Conservation (phyloP, 1,284 basidiomycete species). For the Schizophyllum amplum region DNA sequence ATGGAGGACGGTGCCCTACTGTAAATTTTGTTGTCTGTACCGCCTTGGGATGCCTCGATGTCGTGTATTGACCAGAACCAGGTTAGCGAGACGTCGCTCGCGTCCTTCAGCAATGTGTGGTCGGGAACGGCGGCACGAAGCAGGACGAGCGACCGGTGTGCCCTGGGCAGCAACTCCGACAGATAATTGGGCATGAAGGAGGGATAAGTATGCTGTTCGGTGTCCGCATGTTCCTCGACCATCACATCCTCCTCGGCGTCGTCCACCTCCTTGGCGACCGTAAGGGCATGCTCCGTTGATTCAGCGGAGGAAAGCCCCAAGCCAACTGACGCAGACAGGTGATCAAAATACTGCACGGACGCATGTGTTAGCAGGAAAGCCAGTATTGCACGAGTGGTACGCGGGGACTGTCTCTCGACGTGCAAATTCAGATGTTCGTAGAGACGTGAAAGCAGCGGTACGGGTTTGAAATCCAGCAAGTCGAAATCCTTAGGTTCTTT, state of each 20-base stretch:
- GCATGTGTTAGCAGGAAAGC: constrained; percentile 56
- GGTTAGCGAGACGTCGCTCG: constrained; percentile 25
- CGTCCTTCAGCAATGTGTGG: constrained; percentile 41
- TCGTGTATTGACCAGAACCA: constrained; percentile 63
- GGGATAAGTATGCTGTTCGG: constrained; percentile 37
- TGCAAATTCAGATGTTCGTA: constrained; percentile 43
- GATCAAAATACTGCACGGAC: constrained; percentile 52
- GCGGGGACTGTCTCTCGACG: constrained; percentile 40
- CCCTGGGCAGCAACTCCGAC: constrained; percentile 44
- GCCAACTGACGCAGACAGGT: constrained; percentile 49
- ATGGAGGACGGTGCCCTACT: neutral
- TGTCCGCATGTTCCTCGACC: constrained; percentile 21
- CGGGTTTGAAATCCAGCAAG: constrained; percentile 32
- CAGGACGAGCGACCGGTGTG: constrained; percentile 58
- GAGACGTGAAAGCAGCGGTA: constrained; percentile 46
- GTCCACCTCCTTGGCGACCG: constrained; percentile 26
- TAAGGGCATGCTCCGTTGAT: constrained; percentile 20
- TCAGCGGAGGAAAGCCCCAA: constrained; percentile 30
- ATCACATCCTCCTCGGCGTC: constrained; percentile 29
- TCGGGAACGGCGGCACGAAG: constrained; percentile 53
- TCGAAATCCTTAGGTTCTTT: constrained; percentile 33
- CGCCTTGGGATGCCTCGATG: constrained; percentile 36
- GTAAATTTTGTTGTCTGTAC: constrained; percentile 5
- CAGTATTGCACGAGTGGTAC: constrained; percentile 38
- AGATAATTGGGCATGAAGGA: constrained; percentile 47